phyloP scores from a whole-genome alignment of 306 rosid genomes.

The Astragalus glycyphyllos region DNA sequence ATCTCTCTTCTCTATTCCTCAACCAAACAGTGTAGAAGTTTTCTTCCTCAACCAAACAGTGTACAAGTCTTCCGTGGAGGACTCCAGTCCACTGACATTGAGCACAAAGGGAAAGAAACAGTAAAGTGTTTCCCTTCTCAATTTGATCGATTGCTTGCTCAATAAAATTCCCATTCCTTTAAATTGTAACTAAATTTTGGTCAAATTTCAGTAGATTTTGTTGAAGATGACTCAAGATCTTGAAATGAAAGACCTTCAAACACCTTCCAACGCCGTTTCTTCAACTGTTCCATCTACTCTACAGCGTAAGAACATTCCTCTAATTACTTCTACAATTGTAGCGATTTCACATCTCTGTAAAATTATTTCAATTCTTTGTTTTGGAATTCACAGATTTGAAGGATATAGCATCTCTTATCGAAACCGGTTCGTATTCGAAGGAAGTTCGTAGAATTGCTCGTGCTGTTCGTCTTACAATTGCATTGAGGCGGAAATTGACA shows the following conservation, averaged over 20 bases:
- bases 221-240: slow-evolving; percentile 58
- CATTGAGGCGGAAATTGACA: slow-evolving; percentile 76
- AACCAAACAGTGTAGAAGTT: too few species aligned
- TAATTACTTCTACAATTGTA: background rate
- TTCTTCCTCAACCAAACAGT: too few species aligned
- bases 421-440: slow-evolving; percentile 79
- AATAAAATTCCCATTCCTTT: too few species aligned
- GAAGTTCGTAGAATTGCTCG: slow-evolving; percentile 93
- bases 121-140: too few species aligned
- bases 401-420: slow-evolving; percentile 87
- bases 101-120: too few species aligned
- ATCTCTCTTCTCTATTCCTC: too few species aligned
- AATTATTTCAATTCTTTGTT: background rate
- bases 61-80: too few species aligned
- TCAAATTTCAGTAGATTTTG: slow-evolving; percentile 8
- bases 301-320: slow-evolving; percentile 44
- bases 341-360: background rate
- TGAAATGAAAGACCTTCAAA: slow-evolving; percentile 56
- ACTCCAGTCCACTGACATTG: too few species aligned
- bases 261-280: slow-evolving; percentile 52
- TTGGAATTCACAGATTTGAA: slow-evolving; percentile 68
- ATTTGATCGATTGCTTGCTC: too few species aligned
- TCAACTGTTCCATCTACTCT: slow-evolving; percentile 51
- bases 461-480: slow-evolving; percentile 85
- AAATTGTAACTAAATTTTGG: background rate